Evolutionary conservation across 306 rosid species (phyloP), one percentile per base, ranked within the genome.

Genomic region (Dryas drummondii): DNA sequence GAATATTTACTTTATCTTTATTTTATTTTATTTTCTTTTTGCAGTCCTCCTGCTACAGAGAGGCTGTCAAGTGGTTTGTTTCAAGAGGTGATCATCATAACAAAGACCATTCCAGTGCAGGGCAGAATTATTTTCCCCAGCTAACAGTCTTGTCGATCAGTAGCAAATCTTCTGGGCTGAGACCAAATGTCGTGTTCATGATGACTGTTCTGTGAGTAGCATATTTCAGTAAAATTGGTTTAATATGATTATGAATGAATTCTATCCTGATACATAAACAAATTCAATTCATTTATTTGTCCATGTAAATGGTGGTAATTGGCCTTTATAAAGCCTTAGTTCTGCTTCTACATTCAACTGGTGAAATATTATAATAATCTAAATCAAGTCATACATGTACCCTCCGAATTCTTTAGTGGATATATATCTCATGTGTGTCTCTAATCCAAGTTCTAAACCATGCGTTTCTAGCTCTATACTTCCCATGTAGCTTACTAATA

Each of bases 121-220:
- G 92, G 84, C 82, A 86, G 82, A 89, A 85, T 81, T 92, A 90
- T 80, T 94, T 94, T 60, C 98, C 99, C 52, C 99, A 94, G 84
- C 73, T 94, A 40, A 92, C 99, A 0, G 85, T 94, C 84, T 76
- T 94, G 61, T 94, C 22, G 22, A 22, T 22, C 99, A 41, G 98
- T 94, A 26, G 99, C 99, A 68, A 94, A 94, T 84, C 94, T 94
- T 70, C 89, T 94, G 19, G 99, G 99, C 27, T 19, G 99, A 94
- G 91, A 94, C 99, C 78, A 87, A 92, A 63, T 94, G 99, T 98
- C 99, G 98, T 68, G 98, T 94, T 70, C 98, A 94, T 65, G 99
- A 92, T 61, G 99, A 94, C 79, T 94, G 99, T 86, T 92, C 99
- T 73, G 99, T 94, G 86, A 94, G 98, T 86, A 86, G 88, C 79